Evolutionary conservation across 2,329 filamentous ascomycete species (phyloP), one percentile per base, ranked within the genome.

Genomic region (Sarocladium strictum): DNA sequence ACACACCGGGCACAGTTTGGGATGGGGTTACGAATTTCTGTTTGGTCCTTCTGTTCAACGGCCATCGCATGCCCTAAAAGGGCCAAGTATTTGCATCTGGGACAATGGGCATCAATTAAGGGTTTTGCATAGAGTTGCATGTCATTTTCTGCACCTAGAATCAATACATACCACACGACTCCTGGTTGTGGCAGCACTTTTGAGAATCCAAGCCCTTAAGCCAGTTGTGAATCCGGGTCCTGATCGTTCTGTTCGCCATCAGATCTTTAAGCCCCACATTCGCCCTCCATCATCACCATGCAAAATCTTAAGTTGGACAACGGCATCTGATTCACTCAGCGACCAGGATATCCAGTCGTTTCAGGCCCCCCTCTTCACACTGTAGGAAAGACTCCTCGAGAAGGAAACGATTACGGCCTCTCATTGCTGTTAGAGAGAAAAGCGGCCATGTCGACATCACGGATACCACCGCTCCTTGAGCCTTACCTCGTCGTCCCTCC

Each of bases 401-500:
- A n/a, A n/a, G n/a, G n/a, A n/a, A n/a, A n/a, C n/a, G n/a, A n/a
- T n/a, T n/a, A n/a, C n/a, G n/a, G n/a, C 29, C 29, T 32, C 29
- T 32, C 17, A 21, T 14, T 32, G 15, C 9, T 15, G 5, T 21
- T 15, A 12, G 3, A n/a, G 23, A 29, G n/a, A 10, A 17, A 21
- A 21, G 11, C 43, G 23, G 24, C 2, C 40, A 77, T 76, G 72
- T 69, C 77, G 17, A 74, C 76, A 5, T 51, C 47, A 19, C 75
- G 79, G 57, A 78, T 83, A 56, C 86, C 87, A 2, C 75, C 80
- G 55, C 77, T 86, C 2, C 74, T 90, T 14, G 79, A 87, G 62
- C 77, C 84, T 6, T 86, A 86, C 66, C 75, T 88, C 52, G 63
- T 70, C 47, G 75, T 85, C 1, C 83, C 83, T 4, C 71, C 75